Evolutionary conservation across 768 basidiomycete species (phyloP).

Genomic region (Piloderma croceum): DNA sequence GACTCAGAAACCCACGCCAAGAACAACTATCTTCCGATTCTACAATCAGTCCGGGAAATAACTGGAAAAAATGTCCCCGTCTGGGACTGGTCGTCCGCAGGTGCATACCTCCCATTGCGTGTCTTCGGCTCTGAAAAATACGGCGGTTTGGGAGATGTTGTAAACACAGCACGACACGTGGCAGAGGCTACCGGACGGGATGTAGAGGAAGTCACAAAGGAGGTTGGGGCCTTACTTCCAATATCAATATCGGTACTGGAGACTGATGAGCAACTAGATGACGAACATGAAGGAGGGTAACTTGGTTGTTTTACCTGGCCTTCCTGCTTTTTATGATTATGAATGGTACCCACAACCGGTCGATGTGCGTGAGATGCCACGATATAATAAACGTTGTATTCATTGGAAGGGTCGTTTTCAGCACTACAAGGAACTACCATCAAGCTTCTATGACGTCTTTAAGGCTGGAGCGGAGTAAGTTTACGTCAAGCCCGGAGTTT

Average conservation of each 20-base stretch:
- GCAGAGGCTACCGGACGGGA: constrained; percentile 7
- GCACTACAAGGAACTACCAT: no score
- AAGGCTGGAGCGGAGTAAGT: no score
- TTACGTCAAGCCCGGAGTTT: no score
- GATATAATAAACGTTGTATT: no score
- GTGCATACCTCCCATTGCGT: constrained; percentile 8
- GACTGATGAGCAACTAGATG: no score
- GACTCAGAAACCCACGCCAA: no score
- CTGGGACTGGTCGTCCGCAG: constrained; percentile 10
- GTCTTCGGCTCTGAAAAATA: constrained; percentile 15
- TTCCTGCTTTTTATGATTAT: constrained; percentile 20
- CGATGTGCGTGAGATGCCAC: neutral
- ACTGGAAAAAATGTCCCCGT: constrained; percentile 14
- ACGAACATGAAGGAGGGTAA: constrained; percentile 13
- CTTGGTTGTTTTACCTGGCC: constrained; percentile 14
- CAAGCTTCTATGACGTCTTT: no score
- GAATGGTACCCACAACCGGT: constrained; percentile 17
- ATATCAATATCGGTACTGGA: no score
- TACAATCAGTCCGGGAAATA: constrained; percentile 9
- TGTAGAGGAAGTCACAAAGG: constrained; percentile 11
- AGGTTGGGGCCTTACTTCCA: no score
- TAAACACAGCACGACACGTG: constrained; percentile 10
- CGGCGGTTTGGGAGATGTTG: constrained; percentile 16
- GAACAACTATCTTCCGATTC: no score
- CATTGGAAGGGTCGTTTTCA: no score